Base-by-base conservation (phyloP, 2,329 filamentous ascomycete species). In the Thielaviopsis populi region DNA sequence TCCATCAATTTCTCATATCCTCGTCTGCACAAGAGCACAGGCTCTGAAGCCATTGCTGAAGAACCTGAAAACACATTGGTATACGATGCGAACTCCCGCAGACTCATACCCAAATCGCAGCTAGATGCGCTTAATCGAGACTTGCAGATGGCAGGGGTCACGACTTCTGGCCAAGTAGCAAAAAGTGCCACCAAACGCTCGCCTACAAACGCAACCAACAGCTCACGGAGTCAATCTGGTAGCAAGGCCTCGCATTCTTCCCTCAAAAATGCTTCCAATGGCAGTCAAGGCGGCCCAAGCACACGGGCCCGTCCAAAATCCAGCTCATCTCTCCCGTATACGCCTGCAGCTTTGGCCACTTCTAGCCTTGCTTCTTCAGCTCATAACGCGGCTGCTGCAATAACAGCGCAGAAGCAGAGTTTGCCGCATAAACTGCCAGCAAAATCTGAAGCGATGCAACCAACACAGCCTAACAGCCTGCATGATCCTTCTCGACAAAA, bases 1-100 rank as follows among this genome's bases (percentile, higher is more conserved):
- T 80, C 81, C 1, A 76, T 83, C 67, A 84, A 84, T 69, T 84
- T 83, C 67, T 84, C 81, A 2, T 83, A 83, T 68, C 81, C 81
- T 24, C 76, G 77, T 1, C 22, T 73, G 71, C 33, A 69, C 75
- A 37, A 74, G 75, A 59, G 69, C 75, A 37, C 75, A 75, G 27
- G 77, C 77, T 3, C 75, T 76, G 19, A 70, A 74, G 6, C 68
- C 70, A 24, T 72, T 72, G 50, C 71, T 72, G 15, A 69, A 53
- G 58, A 61, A 50, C 37, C 75, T 50, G 74, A 77, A 50, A 69
- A 78, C 67, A 71, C 74, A 40, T 68, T 87, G 71, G 80, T 87
- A 58, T 84, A 84, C 69, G 83, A 86, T 67, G 77, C 83, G n/a
- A 85, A 86, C 68, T 84, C 84, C 17, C 78, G 83, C 68, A 80